Evolutionary conservation across 2,329 filamentous ascomycete genomes (phyloP).

Genomic region (Neonectria coccinea): DNA sequence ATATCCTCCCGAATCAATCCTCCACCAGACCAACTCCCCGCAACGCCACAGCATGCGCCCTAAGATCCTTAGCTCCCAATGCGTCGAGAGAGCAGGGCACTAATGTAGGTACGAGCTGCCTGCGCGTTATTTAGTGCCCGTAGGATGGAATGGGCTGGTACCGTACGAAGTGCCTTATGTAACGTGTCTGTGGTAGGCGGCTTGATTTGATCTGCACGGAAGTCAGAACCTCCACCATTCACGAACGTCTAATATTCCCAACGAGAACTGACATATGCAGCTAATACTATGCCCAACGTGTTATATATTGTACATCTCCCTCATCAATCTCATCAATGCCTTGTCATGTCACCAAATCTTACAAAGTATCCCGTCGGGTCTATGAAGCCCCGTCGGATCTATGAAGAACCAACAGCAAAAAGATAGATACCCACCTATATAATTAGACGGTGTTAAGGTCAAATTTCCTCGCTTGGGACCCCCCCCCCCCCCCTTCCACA

Average conservation of each 20-base stretch:
- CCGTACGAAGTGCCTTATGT: neutral
- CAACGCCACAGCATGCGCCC: constrained; percentile 16
- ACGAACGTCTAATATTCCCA: neutral
- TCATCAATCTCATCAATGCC: constrained; percentile 3
- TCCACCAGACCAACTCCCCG: constrained; percentile 3
- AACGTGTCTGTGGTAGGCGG: neutral
- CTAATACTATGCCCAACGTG: neutral
- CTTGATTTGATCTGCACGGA: constrained; percentile 12
- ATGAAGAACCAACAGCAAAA: constrained; percentile 7
- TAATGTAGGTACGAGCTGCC: constrained; percentile 44
- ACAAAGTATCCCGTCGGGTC: neutral
- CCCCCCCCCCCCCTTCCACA: constrained; percentile 29
- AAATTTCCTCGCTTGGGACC: constrained; percentile 41
- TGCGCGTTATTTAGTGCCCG: constrained; percentile 21
- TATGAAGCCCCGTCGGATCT: neutral
- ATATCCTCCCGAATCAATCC: neutral
- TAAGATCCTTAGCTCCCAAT: constrained; percentile 23
- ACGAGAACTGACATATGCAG: neutral
- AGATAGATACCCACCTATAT: constrained; percentile 28
- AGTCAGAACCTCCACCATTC: constrained; percentile 26
- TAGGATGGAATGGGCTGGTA: neutral
- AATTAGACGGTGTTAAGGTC: constrained; percentile 21
- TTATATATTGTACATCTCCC: no score
- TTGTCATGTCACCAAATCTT: constrained; percentile 14
- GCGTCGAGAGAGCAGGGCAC: constrained; percentile 21